phyloP scores from a whole-genome alignment of 2,329 filamentous ascomycete species.

The Aspergillus sp. region DNA sequence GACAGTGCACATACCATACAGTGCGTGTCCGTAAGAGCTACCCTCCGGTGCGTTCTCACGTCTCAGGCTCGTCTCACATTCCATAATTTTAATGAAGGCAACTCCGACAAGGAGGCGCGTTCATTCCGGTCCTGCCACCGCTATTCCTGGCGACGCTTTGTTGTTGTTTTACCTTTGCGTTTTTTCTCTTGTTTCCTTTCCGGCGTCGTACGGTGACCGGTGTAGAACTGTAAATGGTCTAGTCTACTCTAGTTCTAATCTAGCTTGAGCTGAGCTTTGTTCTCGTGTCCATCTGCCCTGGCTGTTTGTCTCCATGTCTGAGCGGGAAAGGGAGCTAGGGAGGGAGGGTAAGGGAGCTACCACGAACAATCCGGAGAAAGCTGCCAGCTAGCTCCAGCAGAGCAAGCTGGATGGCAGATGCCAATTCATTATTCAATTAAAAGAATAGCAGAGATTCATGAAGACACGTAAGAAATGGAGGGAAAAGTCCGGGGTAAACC shows the following conservation, averaged over 20 bases:
- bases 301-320: not conserved
- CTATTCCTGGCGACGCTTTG: not conserved
- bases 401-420: not conserved
- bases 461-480: not conserved
- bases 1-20: not conserved
- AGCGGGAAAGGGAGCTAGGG: too few relatives aligned
- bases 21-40: not conserved
- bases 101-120: not conserved
- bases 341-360: not conserved
- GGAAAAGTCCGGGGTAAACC: conserved; percentile 3
- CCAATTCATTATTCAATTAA: not conserved
- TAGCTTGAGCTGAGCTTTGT: not conserved
- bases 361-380: not conserved
- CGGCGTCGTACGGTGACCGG: not conserved
- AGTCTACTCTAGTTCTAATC: not conserved
- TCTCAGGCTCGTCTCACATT: not conserved
- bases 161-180: not conserved
- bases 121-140: conserved; percentile 1
- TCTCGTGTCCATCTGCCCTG: not conserved
- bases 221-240: too few relatives aligned
- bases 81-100: not conserved
- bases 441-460: not conserved
- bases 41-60: not conserved
- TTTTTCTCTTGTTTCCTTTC: not conserved
- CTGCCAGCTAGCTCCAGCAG: not conserved